Conservation (phyloP, 2,329 filamentous ascomycete genomes). For the Thelonectria rubi region DNA sequence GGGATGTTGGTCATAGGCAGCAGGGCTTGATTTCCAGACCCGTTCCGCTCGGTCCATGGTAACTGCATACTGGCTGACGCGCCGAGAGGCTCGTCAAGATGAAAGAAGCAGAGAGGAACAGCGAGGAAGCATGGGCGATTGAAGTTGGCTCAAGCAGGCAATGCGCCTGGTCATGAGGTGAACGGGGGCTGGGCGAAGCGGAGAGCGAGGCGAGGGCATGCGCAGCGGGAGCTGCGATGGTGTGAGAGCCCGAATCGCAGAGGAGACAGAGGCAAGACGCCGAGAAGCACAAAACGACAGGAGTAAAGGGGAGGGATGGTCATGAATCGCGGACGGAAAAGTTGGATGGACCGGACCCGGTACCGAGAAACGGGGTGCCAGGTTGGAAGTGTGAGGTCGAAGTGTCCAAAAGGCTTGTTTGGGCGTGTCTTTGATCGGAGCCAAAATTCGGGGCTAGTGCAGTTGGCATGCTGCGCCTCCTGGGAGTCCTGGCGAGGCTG, state of each 20-base stretch:
- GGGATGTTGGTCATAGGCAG: conserved; percentile 49
- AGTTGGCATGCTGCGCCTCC: conserved; percentile 22
- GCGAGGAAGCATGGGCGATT: conserved; percentile 35
- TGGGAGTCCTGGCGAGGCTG: conserved; percentile 34
- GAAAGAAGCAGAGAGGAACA: conserved; percentile 28
- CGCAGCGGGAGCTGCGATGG: conserved; percentile 14
- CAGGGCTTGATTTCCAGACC: conserved; percentile 45
- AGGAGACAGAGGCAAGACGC: neutral
- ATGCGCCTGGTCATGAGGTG: conserved; percentile 40
- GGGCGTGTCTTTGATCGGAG: conserved; percentile 15
- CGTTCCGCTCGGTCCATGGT: conserved; percentile 48
- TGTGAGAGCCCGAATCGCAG: neutral
- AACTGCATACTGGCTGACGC: conserved; percentile 48
- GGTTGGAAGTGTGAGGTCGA: conserved; percentile 25
- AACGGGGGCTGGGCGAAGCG: conserved; percentile 20
- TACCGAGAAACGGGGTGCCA: conserved; percentile 20
- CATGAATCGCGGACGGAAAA: conserved; percentile 18
- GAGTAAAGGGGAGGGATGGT: conserved; percentile 10
- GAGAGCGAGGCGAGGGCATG: conserved; percentile 31
- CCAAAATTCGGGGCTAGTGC: conserved; percentile 37
- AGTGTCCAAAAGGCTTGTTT: conserved; percentile 42
- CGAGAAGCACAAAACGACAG: conserved; percentile 5
- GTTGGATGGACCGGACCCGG: conserved; percentile 3
- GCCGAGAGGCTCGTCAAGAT: conserved; percentile 31
- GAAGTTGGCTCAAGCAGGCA: conserved; percentile 23